Evolutionary conservation across 768 basidiomycete genomes (phyloP).

Genomic region (Cubamyces sp.): DNA sequence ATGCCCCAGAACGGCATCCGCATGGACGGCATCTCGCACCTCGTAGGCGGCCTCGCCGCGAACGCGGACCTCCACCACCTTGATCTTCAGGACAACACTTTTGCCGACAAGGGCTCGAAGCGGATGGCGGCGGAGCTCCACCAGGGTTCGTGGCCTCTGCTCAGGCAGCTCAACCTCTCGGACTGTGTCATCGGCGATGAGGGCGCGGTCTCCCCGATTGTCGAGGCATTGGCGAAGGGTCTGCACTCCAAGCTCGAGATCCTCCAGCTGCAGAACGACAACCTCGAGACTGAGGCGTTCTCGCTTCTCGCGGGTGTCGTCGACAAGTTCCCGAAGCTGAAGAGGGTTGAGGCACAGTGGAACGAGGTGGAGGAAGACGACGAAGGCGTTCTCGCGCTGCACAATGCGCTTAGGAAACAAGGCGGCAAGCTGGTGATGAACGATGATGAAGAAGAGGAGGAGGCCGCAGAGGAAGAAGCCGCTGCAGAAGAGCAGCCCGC

Average conservation of each 20-base stretch:
- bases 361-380: constrained; percentile 86
- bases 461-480: constrained; percentile 53
- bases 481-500: constrained; percentile 32
- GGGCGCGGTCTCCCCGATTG: constrained; percentile 74
- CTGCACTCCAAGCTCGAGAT: constrained; percentile 74
- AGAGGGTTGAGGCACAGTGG: constrained; percentile 83
- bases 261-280: constrained; percentile 90
- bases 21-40: constrained; percentile 83
- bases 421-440: constrained; percentile 68
- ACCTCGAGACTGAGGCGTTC: constrained; percentile 75
- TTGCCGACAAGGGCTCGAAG: constrained; percentile 59
- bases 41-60: constrained; percentile 74
- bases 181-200: constrained; percentile 87
- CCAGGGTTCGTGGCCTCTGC: constrained; percentile 58
- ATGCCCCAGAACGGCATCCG: constrained; percentile 99
- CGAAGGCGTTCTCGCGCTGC: constrained; percentile 59
- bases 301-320: constrained; percentile 70
- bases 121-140: constrained; percentile 65
- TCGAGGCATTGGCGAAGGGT: constrained; percentile 65
- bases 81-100: constrained; percentile 93
- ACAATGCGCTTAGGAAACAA: constrained; percentile 58
- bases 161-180: constrained; percentile 85
- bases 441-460: constrained; percentile 82
- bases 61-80: constrained; percentile 71
- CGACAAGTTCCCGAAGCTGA: constrained; percentile 60